A percentile compares a stretch with the other conserved stretches of the same genome.
Evolutionary conservation across 1,284 basidiomycete genomes (phyloP).

Genomic region (Wolfiporia cocos): DNA sequence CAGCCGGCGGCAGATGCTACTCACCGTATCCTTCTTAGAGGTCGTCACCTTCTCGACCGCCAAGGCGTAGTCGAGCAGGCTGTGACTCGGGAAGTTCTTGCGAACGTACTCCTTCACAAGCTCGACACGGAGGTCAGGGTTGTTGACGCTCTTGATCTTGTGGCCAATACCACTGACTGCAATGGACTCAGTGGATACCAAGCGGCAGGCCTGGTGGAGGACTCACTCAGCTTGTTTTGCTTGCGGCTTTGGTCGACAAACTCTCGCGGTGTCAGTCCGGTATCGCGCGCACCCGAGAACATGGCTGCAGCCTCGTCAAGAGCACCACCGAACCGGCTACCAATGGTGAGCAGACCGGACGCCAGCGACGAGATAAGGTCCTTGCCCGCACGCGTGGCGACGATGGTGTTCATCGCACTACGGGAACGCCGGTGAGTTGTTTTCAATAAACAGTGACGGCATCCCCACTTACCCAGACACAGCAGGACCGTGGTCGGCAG

Average conservation of each 20-base stretch:
- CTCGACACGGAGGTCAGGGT: conserved; percentile 95
- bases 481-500: conserved; percentile 97
- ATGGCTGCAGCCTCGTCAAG: conserved; percentile 95
- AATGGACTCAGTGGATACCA: conserved; percentile 4
- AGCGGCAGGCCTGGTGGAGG: neutral
- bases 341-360: conserved; percentile 95
- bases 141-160: conserved; percentile 99
- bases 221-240: conserved; percentile 90
- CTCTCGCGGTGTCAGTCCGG: conserved; percentile 92
- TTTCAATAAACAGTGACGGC: conserved; percentile 1
- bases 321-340: conserved; percentile 98
- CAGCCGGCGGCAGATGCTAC: conserved; percentile 22
- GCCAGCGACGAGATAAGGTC: conserved; percentile 96
- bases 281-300: conserved; percentile 90
- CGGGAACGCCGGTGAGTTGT: conserved; percentile 4
- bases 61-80: conserved; percentile 94
- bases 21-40: conserved; percentile 92
- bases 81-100: conserved; percentile 94
- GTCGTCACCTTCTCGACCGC: conserved; percentile 98
- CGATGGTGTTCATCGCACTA: conserved; percentile 99
- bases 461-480: conserved; percentile 58
- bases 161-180: conserved; percentile 96
- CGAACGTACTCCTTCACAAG: conserved; percentile 96
- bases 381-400: conserved; percentile 97
- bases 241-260: conserved; percentile 97